phyloP scores from a whole-genome alignment of 1,284 basidiomycete species.

The Apiotrichum porosum region DNA sequence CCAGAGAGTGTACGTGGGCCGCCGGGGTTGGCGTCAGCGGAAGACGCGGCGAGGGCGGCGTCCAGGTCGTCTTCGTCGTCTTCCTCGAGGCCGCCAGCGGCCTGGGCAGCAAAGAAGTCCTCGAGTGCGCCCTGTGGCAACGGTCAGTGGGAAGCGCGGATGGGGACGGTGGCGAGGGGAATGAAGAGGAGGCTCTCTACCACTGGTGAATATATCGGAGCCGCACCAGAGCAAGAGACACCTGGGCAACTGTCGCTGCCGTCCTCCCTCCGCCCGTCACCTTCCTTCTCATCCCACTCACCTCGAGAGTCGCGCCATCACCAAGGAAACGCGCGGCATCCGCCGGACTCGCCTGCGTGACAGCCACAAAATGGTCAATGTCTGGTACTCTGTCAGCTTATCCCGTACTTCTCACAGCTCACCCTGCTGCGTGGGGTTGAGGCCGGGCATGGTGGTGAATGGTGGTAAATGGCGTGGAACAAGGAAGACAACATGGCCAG shows the following conservation, averaged over 20 bases:
- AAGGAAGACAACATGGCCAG: no score
- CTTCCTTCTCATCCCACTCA: constrained; percentile 13
- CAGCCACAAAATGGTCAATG: constrained; percentile 43
- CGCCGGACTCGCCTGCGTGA: constrained; percentile 40
- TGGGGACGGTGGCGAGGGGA: no score
- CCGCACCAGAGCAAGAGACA: no score
- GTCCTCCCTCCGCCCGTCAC: no score
- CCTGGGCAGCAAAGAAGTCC: constrained; percentile 43
- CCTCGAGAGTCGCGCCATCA: constrained; percentile 41
- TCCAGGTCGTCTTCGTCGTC: constrained; percentile 25
- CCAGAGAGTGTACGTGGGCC: constrained; percentile 34
- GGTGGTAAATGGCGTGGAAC: not conserved
- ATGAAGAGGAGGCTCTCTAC: no score
- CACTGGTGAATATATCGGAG: no score
- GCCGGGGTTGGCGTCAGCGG: constrained; percentile 6
- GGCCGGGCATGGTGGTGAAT: constrained; percentile 29
- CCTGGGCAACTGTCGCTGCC: no score
- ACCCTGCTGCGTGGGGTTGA: constrained; percentile 36
- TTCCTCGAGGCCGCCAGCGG: constrained; percentile 23
- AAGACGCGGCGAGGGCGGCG: constrained; percentile 12
- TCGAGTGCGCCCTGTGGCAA: constrained; percentile 39
- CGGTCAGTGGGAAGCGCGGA: not conserved
- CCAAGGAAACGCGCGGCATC: constrained; percentile 42
- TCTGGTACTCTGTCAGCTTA: constrained; percentile 21
- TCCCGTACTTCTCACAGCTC: constrained; percentile 1